A percentile compares a stretch with the other conserved stretches of the same genome.
Evolutionary conservation across 176 grass and related monocot genomes (phyloP).

Genomic region (Aegilops umbellulata): DNA sequence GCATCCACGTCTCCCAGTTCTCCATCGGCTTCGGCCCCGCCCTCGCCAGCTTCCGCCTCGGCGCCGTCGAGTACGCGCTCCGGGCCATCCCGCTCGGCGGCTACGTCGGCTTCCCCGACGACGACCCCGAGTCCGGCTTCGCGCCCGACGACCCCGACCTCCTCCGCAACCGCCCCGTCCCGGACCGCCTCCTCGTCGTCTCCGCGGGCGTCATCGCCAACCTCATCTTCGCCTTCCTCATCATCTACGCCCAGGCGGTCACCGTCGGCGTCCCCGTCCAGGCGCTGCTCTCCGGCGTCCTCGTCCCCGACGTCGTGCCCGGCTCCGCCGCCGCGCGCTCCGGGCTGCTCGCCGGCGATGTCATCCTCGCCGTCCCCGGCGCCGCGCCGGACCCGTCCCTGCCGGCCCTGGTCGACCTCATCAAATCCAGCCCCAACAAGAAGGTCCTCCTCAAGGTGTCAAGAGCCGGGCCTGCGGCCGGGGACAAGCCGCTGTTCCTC

Average conservation of each 20-base stretch:
- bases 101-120: constrained; percentile 96
- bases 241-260: constrained; percentile 76
- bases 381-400: constrained; percentile 57
- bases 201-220: constrained; percentile 90
- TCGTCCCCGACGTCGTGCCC: constrained; percentile 74
- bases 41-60: constrained; percentile 64
- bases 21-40: constrained; percentile 86
- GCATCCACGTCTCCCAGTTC: constrained; percentile 93
- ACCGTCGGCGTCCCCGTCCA: constrained; percentile 84
- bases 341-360: constrained; percentile 68
- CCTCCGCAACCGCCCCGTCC: constrained; percentile 80
- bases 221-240: constrained; percentile 78
- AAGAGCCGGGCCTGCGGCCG: background rate
- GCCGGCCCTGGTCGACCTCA: constrained; percentile 58
- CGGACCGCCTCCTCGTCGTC: constrained; percentile 87
- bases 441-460: constrained; percentile 60
- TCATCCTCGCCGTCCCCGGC: constrained; percentile 67
- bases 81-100: constrained; percentile 94
- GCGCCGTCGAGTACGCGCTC: constrained; percentile 85
- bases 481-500: constrained; percentile 21
- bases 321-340: constrained; percentile 67
- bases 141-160: constrained; percentile 83
- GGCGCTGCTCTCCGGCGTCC: constrained; percentile 63
- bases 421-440: constrained; percentile 68
- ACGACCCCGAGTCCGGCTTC: constrained; percentile 77